Conservation (phyloP, 257 asterid species). For the Cruciata laevipes region DNA sequence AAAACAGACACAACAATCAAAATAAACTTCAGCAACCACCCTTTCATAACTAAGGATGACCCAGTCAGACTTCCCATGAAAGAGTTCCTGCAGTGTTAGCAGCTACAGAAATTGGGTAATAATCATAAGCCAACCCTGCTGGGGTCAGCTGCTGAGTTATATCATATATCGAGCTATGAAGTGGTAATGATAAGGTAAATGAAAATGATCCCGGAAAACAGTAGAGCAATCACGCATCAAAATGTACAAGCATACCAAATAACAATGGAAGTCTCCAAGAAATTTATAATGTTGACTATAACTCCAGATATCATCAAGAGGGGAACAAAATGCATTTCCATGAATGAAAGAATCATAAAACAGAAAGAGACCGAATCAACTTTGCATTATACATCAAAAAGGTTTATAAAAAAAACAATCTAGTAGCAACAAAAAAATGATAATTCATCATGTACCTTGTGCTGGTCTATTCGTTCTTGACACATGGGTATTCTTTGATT, state of each 20-base stretch:
- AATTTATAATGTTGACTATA: not conserved
- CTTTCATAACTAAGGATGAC: not conserved
- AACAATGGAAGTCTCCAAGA: not conserved
- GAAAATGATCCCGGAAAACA: not conserved
- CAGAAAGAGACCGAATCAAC: not conserved
- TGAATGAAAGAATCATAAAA: not conserved
- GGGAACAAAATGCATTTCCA: not conserved
- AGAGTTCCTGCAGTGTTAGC: not conserved
- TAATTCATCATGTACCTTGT: slow-evolving; percentile 36
- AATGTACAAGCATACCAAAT: not conserved
- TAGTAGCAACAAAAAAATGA: not conserved
- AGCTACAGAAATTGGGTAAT: not conserved
- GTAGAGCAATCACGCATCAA: not conserved
- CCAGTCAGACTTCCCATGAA: not conserved
- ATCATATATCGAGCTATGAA: not conserved
- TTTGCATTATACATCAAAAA: not conserved
- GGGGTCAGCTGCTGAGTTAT: not conserved
- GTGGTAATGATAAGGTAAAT: not conserved
- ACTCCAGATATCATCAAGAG: not conserved
- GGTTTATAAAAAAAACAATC: not conserved
- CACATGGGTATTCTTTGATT: slow-evolving; percentile 58
- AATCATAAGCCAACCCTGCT: not conserved
- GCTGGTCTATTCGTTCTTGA: slow-evolving; percentile 59
- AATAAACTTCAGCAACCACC: not conserved
- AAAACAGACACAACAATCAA: not conserved